Conservation (phyloP, 257 asterid species). For the Scutellaria galericulata region DNA sequence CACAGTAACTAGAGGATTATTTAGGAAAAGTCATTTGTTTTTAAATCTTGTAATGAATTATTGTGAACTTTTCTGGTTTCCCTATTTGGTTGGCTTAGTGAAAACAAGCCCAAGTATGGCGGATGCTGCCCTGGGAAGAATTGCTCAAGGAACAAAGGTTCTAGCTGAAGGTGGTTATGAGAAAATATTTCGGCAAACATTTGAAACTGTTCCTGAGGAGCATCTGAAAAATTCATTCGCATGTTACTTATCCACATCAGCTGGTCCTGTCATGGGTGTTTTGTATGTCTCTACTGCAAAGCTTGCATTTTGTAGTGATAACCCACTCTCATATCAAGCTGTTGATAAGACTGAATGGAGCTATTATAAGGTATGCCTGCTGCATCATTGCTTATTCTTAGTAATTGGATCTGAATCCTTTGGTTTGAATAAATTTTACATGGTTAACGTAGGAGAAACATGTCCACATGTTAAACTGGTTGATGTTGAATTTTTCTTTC, state of each 20-base stretch:
- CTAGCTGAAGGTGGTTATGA: slow-evolving; percentile 99
- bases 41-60: not conserved
- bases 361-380: slow-evolving; percentile 81
- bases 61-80: not conserved
- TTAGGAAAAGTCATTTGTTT: not conserved
- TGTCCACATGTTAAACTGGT: not conserved
- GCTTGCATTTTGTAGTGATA: slow-evolving; percentile 94
- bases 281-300: slow-evolving; percentile 80
- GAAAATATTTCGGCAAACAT: slow-evolving; percentile 86
- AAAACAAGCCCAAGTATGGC: slow-evolving; percentile 96
- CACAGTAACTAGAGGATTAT: not conserved
- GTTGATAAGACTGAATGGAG: slow-evolving; percentile 90
- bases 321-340: slow-evolving; percentile 79
- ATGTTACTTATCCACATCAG: slow-evolving; percentile 93
- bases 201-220: slow-evolving; percentile 94
- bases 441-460: slow-evolving; percentile 2
- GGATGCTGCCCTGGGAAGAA: slow-evolving; percentile 97
- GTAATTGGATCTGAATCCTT: slow-evolving; percentile 11
- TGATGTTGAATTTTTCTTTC: slow-evolving; percentile 8
- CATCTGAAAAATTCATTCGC: slow-evolving; percentile 81
- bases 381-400: slow-evolving; percentile 17
- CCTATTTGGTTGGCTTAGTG: slow-evolving; percentile 52
- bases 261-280: slow-evolving; percentile 99
- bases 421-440: slow-evolving; percentile 18
- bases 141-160: slow-evolving; percentile 95